A percentile compares a stretch with the other conserved stretches of the same genome.
Evolutionary conservation across 2,329 filamentous ascomycete genomes (phyloP).

Genomic region (Ilyonectria mors-panacis): DNA sequence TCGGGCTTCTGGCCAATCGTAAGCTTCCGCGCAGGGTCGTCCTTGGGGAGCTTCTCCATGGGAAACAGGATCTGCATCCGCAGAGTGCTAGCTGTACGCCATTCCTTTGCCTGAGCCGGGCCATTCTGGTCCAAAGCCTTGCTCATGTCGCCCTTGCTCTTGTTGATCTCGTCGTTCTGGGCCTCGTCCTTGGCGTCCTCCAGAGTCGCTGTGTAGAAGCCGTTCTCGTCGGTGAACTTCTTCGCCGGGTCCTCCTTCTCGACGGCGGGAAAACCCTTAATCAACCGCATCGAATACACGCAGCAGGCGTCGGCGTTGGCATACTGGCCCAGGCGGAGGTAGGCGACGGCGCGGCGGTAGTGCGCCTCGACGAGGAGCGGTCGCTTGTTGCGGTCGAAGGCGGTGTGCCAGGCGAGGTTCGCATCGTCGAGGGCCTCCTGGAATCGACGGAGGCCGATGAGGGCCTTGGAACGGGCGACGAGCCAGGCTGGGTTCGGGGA

Average conservation of each 20-base stretch:
- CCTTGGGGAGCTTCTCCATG: constrained; percentile 61
- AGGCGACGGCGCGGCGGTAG: constrained; percentile 81
- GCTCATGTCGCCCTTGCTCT: constrained; percentile 23
- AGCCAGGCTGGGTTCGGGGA: constrained; percentile 83
- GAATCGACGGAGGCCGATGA: constrained; percentile 74
- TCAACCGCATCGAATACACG: constrained; percentile 65
- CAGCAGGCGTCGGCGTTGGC: constrained; percentile 84
- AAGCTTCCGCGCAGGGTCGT: constrained; percentile 63
- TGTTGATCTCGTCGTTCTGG: constrained; percentile 51
- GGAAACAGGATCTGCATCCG: constrained; percentile 63
- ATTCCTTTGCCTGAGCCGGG: constrained; percentile 43
- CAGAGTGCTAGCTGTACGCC: constrained; percentile 61
- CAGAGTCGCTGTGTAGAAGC: constrained; percentile 62
- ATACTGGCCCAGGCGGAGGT: constrained; percentile 78
- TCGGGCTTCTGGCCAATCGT: constrained; percentile 53
- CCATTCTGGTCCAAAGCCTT: constrained; percentile 12
- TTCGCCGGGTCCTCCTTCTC: constrained; percentile 52
- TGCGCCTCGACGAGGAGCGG: constrained; percentile 86
- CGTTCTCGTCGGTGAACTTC: constrained; percentile 58
- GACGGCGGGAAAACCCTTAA: constrained; percentile 50
- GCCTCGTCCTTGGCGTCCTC: constrained; percentile 49
- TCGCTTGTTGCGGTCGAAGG: constrained; percentile 78
- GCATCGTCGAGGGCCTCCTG: constrained; percentile 79
- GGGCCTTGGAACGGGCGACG: constrained; percentile 84
- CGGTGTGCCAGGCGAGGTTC: constrained; percentile 74